Percentiles rank a stretch among this genome's conserved stretches.
These are phyloP conservation scores for Hypericum perforatum DNA, from an alignment of 345 rosid species.

Conservation along the genomic window DNA sequence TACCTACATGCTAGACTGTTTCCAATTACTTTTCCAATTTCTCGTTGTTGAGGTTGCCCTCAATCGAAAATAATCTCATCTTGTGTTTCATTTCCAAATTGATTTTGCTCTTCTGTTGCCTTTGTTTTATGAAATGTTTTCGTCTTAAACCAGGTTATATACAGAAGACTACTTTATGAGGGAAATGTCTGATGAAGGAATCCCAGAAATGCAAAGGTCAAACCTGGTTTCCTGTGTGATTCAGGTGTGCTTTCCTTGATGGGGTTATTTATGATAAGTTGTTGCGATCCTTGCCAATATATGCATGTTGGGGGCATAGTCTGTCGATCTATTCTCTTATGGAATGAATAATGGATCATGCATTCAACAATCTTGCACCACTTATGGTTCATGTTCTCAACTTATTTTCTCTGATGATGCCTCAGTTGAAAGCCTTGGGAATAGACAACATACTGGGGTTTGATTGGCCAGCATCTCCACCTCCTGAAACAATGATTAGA, in stretches of 20 bases:
- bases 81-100: not conserved
- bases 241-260: conserved; percentile 41
- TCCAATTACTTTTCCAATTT: too few species aligned
- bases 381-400: too few species aligned
- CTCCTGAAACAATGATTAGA: conserved; percentile 81
- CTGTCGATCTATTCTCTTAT: too few species aligned
- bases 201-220: conserved; percentile 95
- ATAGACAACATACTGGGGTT: conserved; percentile 90
- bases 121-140: conserved; percentile 4
- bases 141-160: conserved; percentile 48
- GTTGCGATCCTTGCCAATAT: too few species aligned
- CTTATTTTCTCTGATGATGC: conserved; percentile 5
- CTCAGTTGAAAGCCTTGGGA: conserved; percentile 84
- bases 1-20: too few species aligned
- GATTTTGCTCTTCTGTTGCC: not conserved
- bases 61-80: not conserved
- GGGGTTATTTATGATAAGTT: too few species aligned
- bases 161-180: conserved; percentile 75
- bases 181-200: conserved; percentile 75
- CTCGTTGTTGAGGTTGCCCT: too few species aligned
- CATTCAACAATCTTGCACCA: not conserved
- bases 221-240: conserved; percentile 82
- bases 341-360: not conserved
- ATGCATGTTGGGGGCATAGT: too few species aligned
- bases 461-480: conserved; percentile 93